Base-by-base conservation (phyloP, 208 protist species). In the Crithidia expoeki region DNA sequence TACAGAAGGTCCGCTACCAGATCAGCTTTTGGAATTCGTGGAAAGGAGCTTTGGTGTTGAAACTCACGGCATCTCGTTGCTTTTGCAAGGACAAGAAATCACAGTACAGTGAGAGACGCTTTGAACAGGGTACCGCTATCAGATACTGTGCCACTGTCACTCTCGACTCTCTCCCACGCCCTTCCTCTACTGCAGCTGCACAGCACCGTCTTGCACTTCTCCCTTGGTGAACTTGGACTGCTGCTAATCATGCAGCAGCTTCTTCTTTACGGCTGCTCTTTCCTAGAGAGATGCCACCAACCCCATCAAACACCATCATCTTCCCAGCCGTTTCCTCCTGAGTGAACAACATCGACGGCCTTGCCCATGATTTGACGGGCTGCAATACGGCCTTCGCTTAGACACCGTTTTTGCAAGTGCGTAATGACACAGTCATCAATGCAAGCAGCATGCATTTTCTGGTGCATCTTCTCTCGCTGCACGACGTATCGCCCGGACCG, bases 321-420 rank as follows among this genome's bases (percentile, higher is more conserved):
- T n/a, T n/a, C n/a, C n/a, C n/a, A n/a, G n/a, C n/a, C n/a, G n/a
- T n/a, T n/a, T n/a, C n/a, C n/a, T n/a, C n/a, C 21, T 27, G 5
- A 25, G 4, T 28, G 33, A n/a, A 16, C 57, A 23, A 30, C 34
- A 6, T 19, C 55, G 21, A 40, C 40, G 25, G 19, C n/a, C 23
- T 10, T 17, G 14, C 16, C 19, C 53, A 28, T 62, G 51, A 42
- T 21, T 55, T 10, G 34, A 21, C 9, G 52, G 42, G 7, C 42
- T 62, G n/a, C 33, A 62, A 25, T n/a, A 36, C 27, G 40, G 51
- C 21, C n/a, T 53, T 9, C 12, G n/a, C 1, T 53, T 71, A 14
- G 53, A 55, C 55, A 71, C 65, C 30, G 53, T 71, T 27, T 5
- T 42, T 70, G 10, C 53, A 71, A n/a, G 53, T n/a, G 21, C 62